Conservation (phyloP, 2,329 filamentous ascomycete genomes). For the Xylaria sp. region DNA sequence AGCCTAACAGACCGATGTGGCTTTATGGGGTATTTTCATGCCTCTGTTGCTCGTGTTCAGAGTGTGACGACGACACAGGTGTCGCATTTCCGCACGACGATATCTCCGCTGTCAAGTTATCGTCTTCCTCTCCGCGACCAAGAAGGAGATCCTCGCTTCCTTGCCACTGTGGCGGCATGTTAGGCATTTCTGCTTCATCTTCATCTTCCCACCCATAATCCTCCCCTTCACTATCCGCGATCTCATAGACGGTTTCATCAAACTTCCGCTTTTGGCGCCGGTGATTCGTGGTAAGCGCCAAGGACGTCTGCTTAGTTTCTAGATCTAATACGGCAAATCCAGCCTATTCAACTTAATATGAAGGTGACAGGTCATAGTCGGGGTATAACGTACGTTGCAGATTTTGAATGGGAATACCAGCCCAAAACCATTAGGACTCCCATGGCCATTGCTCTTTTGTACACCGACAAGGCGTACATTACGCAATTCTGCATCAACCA, state of each 20-base stretch:
- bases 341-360: slow-evolving; percentile 47
- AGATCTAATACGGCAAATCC: slow-evolving; percentile 58
- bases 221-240: slow-evolving; percentile 72
- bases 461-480: slow-evolving; percentile 70
- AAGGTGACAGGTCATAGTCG: slow-evolving; percentile 30
- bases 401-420: slow-evolving; percentile 63
- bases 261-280: slow-evolving; percentile 71
- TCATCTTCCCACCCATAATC: slow-evolving; percentile 79
- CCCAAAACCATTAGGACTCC: slow-evolving; percentile 54
- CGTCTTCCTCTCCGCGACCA: slow-evolving; percentile 57
- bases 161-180: slow-evolving; percentile 73
- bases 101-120: slow-evolving; percentile 52
- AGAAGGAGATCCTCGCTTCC: slow-evolving; percentile 73
- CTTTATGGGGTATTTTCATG: slow-evolving; percentile 18
- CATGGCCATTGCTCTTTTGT: slow-evolving; percentile 71
- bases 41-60: slow-evolving; percentile 15
- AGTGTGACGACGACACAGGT: slow-evolving; percentile 6
- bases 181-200: slow-evolving; percentile 70
- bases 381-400: slow-evolving; percentile 53
- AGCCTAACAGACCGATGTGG: slow-evolving; percentile 16
- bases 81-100: slow-evolving; percentile 23
- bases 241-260: slow-evolving; percentile 67
- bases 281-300: slow-evolving; percentile 51
- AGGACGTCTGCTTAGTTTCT: slow-evolving; percentile 53
- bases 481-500: slow-evolving; percentile 58